A percentile compares a stretch with the other conserved stretches of the same genome.
These are phyloP conservation scores for Rhodamnia argentea DNA, from an alignment of 345 rosid genomes.

Conservation along the genomic window DNA sequence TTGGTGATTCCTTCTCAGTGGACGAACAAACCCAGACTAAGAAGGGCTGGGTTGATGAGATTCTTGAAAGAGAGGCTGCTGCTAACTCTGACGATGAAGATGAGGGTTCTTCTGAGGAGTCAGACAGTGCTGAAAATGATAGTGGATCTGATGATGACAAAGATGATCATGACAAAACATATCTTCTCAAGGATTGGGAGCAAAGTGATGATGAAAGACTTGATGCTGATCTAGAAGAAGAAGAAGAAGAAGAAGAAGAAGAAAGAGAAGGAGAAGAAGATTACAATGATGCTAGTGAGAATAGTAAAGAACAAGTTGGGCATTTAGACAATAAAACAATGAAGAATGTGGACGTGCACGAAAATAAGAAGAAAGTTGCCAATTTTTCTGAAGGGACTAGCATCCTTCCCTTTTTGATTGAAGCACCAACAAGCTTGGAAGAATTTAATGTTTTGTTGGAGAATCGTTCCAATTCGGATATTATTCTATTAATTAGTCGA, in stretches of 20 bases:
- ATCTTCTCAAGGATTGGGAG: conserved; percentile 69
- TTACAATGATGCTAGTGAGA: neutral
- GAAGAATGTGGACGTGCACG: conserved; percentile 17
- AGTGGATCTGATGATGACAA: conserved; percentile 38
- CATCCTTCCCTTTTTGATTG: conserved; percentile 59
- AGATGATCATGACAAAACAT: conserved; percentile 14
- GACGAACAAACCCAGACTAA: conserved; percentile 38
- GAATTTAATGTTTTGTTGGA: conserved; percentile 54
- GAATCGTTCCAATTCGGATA: conserved; percentile 40
- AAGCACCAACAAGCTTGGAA: conserved; percentile 65
- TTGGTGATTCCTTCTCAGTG: conserved; percentile 74
- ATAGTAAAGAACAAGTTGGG: conserved; percentile 12
- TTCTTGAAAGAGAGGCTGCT: conserved; percentile 50
- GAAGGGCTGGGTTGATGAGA: conserved; percentile 86
- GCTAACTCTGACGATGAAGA: conserved; percentile 46
- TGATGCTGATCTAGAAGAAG: conserved; percentile 46
- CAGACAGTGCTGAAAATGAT: conserved; percentile 34
- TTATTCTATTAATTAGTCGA: conserved; percentile 41
- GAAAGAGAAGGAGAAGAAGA: neutral
- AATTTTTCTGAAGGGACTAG: conserved; percentile 10
- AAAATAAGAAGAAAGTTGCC: conserved; percentile 5
- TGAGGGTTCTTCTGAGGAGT: conserved; percentile 49
- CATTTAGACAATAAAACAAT: conserved; percentile 12
- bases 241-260: conserved; percentile 12
- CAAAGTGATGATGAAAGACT: conserved; percentile 78